Evolutionary conservation across 495 filamentous ascomycete species (phyloP), one percentile per base, ranked within the genome.

Genomic region (Podospora sp.): DNA sequence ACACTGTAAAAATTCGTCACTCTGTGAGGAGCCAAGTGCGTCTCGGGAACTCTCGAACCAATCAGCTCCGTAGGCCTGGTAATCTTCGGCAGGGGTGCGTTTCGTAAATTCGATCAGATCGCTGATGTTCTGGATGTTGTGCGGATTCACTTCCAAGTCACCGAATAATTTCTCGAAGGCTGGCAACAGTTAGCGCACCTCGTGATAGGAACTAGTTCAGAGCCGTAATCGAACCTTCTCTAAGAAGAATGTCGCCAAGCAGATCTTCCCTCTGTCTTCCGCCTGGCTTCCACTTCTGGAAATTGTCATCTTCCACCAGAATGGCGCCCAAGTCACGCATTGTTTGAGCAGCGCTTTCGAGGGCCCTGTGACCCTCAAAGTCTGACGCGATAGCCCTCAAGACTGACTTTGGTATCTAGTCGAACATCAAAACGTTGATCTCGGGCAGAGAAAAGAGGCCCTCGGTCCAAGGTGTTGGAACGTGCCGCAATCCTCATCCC

Each of bases 21-120:
- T 20, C n/a, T 61, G 4, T 6, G 58, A 61, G 0, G 29, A 61
- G 4, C 18, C 58, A 12, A 7, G 11, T 1, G 20, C 35, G 21
- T 61, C 58, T 27, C 58, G 46, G n/a, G 58, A 6, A 6, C 46
- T 27, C 35, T 61, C 56, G 16, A 59, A 59, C 6, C 56, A 27
- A 33, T 33, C 26, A 1, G 56, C 56, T 2, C 56, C 56, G 18
- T 14, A 20, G 2, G 6, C 25, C 56, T n/a, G n/a, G 25, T 59
- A 59, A 6, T 33, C 24, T 24, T 59, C 56, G 24, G 29, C 9
- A 1, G 56, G 2, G 6, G 56, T 59, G 26, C 7, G n/a, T 29
- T 61, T 49, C n/a, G 25, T 36, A 29, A 61, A 61, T 7, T 61
- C 58, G 6, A 61, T 46, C 29, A 46, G 35, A 18, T 46, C 29